A percentile compares a stretch with the other conserved stretches of the same genome.
phyloP scores from a whole-genome alignment of 1,284 basidiomycete species.

The Fistulinella cinereoalba region DNA sequence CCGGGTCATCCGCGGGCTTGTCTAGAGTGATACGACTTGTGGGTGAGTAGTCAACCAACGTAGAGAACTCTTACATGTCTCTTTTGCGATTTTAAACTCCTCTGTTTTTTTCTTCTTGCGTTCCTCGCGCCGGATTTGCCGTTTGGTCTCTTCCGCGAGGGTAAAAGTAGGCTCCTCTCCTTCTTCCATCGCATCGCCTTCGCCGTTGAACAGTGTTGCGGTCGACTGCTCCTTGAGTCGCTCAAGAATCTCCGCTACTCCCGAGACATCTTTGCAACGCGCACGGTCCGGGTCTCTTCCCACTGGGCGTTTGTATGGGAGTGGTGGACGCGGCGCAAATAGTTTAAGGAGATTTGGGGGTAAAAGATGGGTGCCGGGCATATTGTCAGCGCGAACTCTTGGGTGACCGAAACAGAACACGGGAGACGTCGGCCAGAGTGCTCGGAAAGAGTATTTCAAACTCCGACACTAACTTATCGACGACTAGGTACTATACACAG shows the following conservation, averaged over 20 bases:
- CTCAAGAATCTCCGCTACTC: constrained; percentile 73
- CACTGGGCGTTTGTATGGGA: constrained; percentile 81
- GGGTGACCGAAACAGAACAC: constrained; percentile 10
- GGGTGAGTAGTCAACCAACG: constrained; percentile 4
- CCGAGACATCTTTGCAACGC: constrained; percentile 64
- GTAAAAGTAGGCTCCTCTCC: constrained; percentile 78
- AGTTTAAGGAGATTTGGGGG: constrained; percentile 93
- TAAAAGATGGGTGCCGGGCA: constrained; percentile 84
- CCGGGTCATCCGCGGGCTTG: constrained; percentile 86
- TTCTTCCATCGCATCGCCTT: constrained; percentile 68
- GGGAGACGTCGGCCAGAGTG: constrained; percentile 1
- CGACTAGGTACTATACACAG: too few species aligned
- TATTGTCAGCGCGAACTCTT: constrained; percentile 30
- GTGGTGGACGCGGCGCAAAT: constrained; percentile 86
- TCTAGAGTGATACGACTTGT: constrained; percentile 47
- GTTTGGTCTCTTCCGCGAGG: constrained; percentile 73
- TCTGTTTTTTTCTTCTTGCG: constrained; percentile 77
- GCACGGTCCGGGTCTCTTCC: constrained; percentile 80
- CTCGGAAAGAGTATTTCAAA: constrained; percentile 21
- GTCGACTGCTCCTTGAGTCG: constrained; percentile 76
- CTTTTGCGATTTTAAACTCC: constrained; percentile 78
- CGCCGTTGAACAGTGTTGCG: constrained; percentile 55
- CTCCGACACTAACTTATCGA: constrained; percentile 28
- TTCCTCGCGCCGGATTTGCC: constrained; percentile 76
- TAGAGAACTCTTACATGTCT: constrained; percentile 61